These are phyloP conservation scores for Yarrowia sp. DNA, from an alignment of 805 yeast genomes.

Conservation along the genomic window DNA sequence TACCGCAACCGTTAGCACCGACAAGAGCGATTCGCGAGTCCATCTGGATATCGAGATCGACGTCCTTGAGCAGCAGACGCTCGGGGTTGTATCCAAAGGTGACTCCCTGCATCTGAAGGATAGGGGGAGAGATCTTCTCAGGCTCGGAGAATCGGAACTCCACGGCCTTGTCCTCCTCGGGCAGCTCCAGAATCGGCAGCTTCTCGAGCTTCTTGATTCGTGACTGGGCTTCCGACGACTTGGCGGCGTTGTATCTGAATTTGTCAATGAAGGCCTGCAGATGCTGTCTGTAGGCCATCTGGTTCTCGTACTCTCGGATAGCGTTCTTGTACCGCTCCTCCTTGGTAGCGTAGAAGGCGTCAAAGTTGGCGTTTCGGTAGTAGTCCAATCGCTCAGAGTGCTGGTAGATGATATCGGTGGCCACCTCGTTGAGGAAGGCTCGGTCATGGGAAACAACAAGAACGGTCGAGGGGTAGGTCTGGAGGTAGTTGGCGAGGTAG, in stretches of 20 bases:
- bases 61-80: slow-evolving; percentile 71
- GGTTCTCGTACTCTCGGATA: slow-evolving; percentile 93
- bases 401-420: slow-evolving; percentile 97
- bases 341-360: slow-evolving; percentile 87
- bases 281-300: slow-evolving; percentile 94
- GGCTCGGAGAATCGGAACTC: slow-evolving; percentile 95
- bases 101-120: slow-evolving; percentile 84
- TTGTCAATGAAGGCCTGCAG: slow-evolving; percentile 94
- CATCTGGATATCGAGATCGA: slow-evolving; percentile 89
- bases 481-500: slow-evolving; percentile 86
- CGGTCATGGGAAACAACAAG: slow-evolving; percentile 98
- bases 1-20: slow-evolving; percentile 99
- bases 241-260: slow-evolving; percentile 96
- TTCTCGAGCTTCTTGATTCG: slow-evolving; percentile 96
- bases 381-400: slow-evolving; percentile 97
- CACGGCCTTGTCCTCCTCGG: slow-evolving; percentile 86
- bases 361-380: slow-evolving; percentile 89
- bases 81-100: slow-evolving; percentile 80
- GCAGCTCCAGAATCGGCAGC: slow-evolving; percentile 89
- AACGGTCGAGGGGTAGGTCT: slow-evolving; percentile 89
- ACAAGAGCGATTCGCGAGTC: slow-evolving; percentile 94
- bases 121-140: slow-evolving; percentile 90
- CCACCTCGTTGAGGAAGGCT: slow-evolving; percentile 95
- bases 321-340: slow-evolving; percentile 96
- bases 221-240: slow-evolving; percentile 96